phyloP scores from a whole-genome alignment of 1,139 yeast genomes.

The Kurtzmaniella quercitrusa region DNA sequence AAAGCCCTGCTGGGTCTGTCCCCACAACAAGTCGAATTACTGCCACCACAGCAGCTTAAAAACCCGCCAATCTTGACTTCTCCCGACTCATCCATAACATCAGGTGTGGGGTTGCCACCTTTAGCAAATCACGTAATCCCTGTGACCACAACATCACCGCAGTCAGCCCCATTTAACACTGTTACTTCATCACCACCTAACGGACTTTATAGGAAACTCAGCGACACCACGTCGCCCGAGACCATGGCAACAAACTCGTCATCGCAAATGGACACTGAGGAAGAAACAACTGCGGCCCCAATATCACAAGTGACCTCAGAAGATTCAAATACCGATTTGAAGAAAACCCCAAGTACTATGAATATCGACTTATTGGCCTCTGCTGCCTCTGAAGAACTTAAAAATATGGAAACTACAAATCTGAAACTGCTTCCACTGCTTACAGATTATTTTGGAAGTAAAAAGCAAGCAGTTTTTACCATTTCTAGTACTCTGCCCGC shows the following conservation, averaged over 20 bases:
- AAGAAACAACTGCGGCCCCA: neutral
- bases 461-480: neutral
- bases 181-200: neutral
- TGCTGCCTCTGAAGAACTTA: conserved; percentile 79
- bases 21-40: neutral
- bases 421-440: conserved; percentile 64
- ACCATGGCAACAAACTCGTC: neutral
- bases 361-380: conserved; percentile 76
- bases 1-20: conserved; percentile 6
- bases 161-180: neutral
- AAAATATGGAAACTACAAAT: conserved; percentile 38
- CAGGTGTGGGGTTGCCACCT: neutral
- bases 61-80: neutral
- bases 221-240: conserved; percentile 1
- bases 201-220: neutral
- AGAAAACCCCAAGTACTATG: conserved; percentile 27
- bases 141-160: neutral
- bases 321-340: conserved; percentile 6
- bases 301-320: neutral
- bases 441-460: conserved; percentile 47
- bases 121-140: neutral
- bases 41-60: neutral
- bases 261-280: neutral
- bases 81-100: neutral
- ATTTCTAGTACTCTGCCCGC: conserved; percentile 2